Percentiles rank a stretch among this genome's conserved stretches.
These are phyloP conservation scores for Neopestalotiopsis sp. DNA, from an alignment of 2,329 filamentous ascomycete species.

Conservation along the genomic window DNA sequence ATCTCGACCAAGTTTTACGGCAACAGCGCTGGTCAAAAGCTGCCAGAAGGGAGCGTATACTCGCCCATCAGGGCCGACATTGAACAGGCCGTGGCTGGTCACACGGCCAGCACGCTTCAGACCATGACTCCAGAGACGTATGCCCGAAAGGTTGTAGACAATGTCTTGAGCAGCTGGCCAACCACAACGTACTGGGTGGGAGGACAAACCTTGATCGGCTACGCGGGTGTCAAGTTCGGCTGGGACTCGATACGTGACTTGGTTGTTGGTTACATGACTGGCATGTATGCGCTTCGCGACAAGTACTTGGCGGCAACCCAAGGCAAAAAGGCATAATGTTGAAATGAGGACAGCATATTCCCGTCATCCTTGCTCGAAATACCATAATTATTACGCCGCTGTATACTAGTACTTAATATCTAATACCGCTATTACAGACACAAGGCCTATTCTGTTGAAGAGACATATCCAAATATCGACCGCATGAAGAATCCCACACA, in stretches of 20 bases:
- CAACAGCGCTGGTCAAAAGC: conserved; percentile 21
- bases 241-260: conserved; percentile 21
- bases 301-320: conserved; percentile 15
- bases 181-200: conserved; percentile 25
- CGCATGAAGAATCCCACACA: too few relatives aligned
- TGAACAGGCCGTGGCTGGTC: conserved; percentile 22
- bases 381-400: background rate
- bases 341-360: background rate
- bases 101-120: conserved; percentile 16
- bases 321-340: background rate
- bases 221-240: conserved; percentile 21
- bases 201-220: conserved; percentile 17
- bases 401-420: too few relatives aligned
- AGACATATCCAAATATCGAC: too few relatives aligned
- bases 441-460: too few relatives aligned
- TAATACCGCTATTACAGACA: too few relatives aligned
- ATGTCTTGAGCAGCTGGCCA: conserved; percentile 22
- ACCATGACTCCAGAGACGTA: conserved; percentile 23
- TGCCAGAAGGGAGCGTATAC: conserved; percentile 23
- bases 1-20: conserved; percentile 38
- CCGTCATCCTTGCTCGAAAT: background rate
- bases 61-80: conserved; percentile 22
- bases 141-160: conserved; percentile 22
- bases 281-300: conserved; percentile 14
- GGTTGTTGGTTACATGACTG: conserved; percentile 21